Percentiles rank a stretch among this genome's conserved stretches.
These are phyloP conservation scores for Triangularia setosa DNA, from an alignment of 2,329 filamentous ascomycete genomes.

Conservation along the genomic window DNA sequence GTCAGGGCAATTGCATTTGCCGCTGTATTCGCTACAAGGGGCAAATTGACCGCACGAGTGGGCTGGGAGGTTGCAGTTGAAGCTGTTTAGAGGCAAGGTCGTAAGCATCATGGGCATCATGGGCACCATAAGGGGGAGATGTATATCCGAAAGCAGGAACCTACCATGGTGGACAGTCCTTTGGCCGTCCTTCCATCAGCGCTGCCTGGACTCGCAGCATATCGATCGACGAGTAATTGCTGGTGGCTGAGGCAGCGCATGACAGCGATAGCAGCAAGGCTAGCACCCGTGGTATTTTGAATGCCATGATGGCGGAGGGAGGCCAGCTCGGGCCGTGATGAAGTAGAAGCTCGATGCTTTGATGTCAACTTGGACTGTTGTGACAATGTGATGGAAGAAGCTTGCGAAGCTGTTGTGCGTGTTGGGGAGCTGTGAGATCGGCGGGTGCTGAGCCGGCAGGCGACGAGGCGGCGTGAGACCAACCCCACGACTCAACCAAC, in stretches of 20 bases:
- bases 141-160: slow-evolving; percentile 44
- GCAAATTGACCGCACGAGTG: slow-evolving; percentile 91
- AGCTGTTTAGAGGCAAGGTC: slow-evolving; percentile 50
- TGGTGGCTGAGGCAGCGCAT: slow-evolving; percentile 34
- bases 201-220: slow-evolving; percentile 64
- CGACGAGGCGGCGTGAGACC: slow-evolving; percentile 10
- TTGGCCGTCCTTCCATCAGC: slow-evolving; percentile 68
- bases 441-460: slow-evolving; percentile 20
- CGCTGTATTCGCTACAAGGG: slow-evolving; percentile 81
- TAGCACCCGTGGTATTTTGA: slow-evolving; percentile 35
- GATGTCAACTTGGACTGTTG: not conserved
- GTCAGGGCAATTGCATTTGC: slow-evolving; percentile 86
- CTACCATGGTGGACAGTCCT: slow-evolving; percentile 74
- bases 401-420: not conserved
- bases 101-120: slow-evolving; percentile 15
- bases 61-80: slow-evolving; percentile 94
- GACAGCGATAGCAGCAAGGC: slow-evolving; percentile 40
- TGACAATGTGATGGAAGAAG: not conserved
- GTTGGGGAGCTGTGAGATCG: slow-evolving; percentile 10
- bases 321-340: slow-evolving; percentile 5
- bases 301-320: slow-evolving; percentile 37
- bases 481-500: slow-evolving; percentile 20
- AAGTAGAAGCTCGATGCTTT: not conserved
- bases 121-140: not conserved
- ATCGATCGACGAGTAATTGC: slow-evolving; percentile 58